These are phyloP conservation scores for Zygotorulaspora danielsina DNA, from an alignment of 805 yeast species.

Conservation along the genomic window DNA sequence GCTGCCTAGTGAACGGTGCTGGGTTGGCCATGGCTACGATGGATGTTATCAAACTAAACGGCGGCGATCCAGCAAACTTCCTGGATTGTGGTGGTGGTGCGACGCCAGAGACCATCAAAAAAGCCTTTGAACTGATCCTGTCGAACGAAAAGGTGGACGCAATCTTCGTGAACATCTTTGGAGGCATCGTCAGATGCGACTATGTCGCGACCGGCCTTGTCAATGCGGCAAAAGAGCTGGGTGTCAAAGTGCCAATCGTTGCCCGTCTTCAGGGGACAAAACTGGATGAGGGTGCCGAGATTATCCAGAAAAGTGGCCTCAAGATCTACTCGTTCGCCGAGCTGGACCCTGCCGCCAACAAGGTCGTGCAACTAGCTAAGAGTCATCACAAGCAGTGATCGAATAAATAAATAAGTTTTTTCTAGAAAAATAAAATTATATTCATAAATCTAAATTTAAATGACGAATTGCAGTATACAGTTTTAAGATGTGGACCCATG, in stretches of 20 bases:
- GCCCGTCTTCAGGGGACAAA: slow-evolving; percentile 99
- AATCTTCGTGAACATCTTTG: slow-evolving; percentile 96
- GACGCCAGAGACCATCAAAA: slow-evolving; percentile 95
- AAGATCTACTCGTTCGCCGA: slow-evolving; percentile 89
- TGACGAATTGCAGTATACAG: not conserved
- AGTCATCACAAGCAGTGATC: slow-evolving; percentile 5
- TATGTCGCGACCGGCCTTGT: slow-evolving; percentile 97
- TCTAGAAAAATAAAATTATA: not conserved
- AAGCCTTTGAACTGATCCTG: slow-evolving; percentile 90
- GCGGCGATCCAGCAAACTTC: slow-evolving; percentile 99
- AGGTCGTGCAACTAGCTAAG: slow-evolving; percentile 72
- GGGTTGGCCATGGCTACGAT: slow-evolving; percentile 99
- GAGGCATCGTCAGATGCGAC: slow-evolving; percentile 99
- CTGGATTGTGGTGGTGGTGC: slow-evolving; percentile 99
- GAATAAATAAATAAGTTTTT: no score
- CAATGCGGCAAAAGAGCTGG: slow-evolving; percentile 88
- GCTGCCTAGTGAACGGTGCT: slow-evolving; percentile 98
- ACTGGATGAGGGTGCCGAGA: slow-evolving; percentile 79
- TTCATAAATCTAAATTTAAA: not conserved
- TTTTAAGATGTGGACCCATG: slow-evolving; percentile 4
- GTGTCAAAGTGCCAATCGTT: slow-evolving; percentile 88
- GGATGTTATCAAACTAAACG: slow-evolving; percentile 97
- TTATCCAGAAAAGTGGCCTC: slow-evolving; percentile 83
- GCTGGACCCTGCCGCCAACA: slow-evolving; percentile 95
- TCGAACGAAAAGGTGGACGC: slow-evolving; percentile 87